These are phyloP conservation scores for Wallacemonas sp. DNA, from an alignment of 208 protist species.

Conservation along the genomic window DNA sequence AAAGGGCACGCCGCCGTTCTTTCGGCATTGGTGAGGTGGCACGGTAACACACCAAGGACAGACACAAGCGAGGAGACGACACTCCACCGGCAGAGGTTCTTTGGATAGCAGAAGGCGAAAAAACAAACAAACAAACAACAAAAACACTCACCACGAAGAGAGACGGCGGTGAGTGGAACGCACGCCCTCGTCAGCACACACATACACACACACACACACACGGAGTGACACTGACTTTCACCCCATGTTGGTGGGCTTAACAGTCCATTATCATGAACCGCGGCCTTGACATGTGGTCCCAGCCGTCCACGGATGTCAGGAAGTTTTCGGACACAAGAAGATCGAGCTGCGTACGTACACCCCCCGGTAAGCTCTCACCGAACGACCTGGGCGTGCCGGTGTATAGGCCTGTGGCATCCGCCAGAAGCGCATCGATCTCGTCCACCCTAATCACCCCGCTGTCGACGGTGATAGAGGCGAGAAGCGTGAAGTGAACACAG, in stretches of 20 bases:
- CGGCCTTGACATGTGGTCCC: not conserved
- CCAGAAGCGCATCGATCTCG: not conserved
- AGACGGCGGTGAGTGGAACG: not conserved
- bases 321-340: not conserved
- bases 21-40: too few species aligned
- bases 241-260: too few species aligned
- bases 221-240: too few species aligned
- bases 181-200: not conserved
- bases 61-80: too few species aligned
- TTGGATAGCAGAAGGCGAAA: not conserved
- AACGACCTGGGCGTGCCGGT: too few species aligned
- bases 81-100: too few species aligned
- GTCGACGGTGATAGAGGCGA: constrained; percentile 1
- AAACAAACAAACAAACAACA: too few species aligned
- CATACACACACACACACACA: constrained; percentile 3
- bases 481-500: constrained; percentile 20
- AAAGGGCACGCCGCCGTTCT: too few species aligned
- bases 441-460: not conserved
- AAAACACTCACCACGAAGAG: not conserved
- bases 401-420: not conserved
- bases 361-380: too few species aligned
- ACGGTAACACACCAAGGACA: too few species aligned
- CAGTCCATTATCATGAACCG: not conserved
- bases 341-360: not conserved
- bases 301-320: not conserved